Base-by-base conservation (phyloP, 768 basidiomycete genomes). In the Phanerodontia chrysosporium region DNA sequence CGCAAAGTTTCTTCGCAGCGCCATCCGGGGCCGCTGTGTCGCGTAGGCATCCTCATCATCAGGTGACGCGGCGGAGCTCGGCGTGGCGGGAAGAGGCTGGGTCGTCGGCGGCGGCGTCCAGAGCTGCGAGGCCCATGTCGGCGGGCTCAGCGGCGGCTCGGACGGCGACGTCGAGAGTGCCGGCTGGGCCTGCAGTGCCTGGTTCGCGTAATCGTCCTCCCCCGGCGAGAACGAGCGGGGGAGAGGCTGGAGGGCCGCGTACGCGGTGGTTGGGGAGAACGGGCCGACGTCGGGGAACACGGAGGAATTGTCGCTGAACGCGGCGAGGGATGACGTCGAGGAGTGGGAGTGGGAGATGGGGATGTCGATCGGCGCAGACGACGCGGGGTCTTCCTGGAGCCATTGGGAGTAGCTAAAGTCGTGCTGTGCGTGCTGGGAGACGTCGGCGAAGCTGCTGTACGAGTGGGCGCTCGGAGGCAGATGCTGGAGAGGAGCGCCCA, bases 111-210 rank as follows among this genome's bases (percentile, higher is more conserved):
- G 53, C 61, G 80, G 82, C 0, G 79, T 80, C 82, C 83, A 90
- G 29, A 88, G 74, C 60, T 89, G 85, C 9, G 83, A 72, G 14
- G 83, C 84, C 89, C 89, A 90, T 1, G 75, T 66, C 1, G 89
- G 87, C 4, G 85, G 76, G 54, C 76, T 77, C 27, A 83, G 70
- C 30, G 84, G 79, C 5, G 82, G 82, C 48, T 88, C 85, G 18
- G 78, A 76, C 16, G 87, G 84, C 7, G 86, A 84, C 58, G 85
- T 77, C 1, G 87, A 85, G 13, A 64, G 49, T 52, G 53, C 51
- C 45, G 64, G 44, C 53, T 59, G 64, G 0, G 59, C 45, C 45
- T 58, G 56, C 63, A 68, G 51, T 8, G 66, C 64, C 28, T 61
- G 63, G 30, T 48, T 35, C 54, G 60, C 66, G 67, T 66, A 45